phyloP scores from a whole-genome alignment of 176 grass and related monocot species.

The Olyra latifolia region DNA sequence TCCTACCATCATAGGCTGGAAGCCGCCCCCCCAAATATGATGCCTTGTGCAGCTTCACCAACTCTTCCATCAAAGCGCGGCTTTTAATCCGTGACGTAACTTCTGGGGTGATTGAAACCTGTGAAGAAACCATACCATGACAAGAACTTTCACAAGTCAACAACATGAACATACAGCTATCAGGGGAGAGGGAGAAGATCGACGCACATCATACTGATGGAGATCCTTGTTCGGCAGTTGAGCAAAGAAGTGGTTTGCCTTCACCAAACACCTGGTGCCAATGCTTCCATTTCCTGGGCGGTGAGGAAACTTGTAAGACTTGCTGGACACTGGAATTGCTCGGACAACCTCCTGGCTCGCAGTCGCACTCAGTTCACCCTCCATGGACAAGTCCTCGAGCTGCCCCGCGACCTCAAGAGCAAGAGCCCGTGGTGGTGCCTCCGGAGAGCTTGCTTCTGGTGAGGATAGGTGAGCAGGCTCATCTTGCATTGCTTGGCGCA shows the following conservation, averaged over 20 bases:
- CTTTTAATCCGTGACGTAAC: conserved; percentile 50
- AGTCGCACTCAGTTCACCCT: conserved; percentile 34
- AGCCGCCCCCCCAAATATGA: conserved; percentile 80
- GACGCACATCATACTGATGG: conserved; percentile 90
- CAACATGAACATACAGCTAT: neutral
- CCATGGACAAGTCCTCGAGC: conserved; percentile 49
- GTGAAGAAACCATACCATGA: neutral
- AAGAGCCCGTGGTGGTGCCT: conserved; percentile 19
- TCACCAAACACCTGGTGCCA: conserved; percentile 71
- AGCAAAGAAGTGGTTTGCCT: conserved; percentile 95
- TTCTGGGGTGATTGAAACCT: conserved; percentile 79
- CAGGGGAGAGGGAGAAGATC: conserved; percentile 14
- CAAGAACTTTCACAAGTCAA: neutral
- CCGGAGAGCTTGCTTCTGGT: conserved; percentile 28
- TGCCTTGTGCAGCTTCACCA: conserved; percentile 63
- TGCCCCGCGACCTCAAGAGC: conserved; percentile 28
- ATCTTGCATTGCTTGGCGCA: conserved; percentile 94
- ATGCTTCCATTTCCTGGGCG: conserved; percentile 75
- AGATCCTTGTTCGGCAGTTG: conserved; percentile 82
- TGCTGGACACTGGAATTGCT: conserved; percentile 38
- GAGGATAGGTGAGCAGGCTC: conserved; percentile 35
- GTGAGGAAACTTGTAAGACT: conserved; percentile 62
- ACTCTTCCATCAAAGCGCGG: conserved; percentile 67
- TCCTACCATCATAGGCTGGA: conserved; percentile 88
- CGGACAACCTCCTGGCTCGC: conserved; percentile 28